A percentile compares a stretch with the other conserved stretches of the same genome.
Conservation (phyloP, 768 basidiomycete species). For the Termitomyces sp. region DNA sequence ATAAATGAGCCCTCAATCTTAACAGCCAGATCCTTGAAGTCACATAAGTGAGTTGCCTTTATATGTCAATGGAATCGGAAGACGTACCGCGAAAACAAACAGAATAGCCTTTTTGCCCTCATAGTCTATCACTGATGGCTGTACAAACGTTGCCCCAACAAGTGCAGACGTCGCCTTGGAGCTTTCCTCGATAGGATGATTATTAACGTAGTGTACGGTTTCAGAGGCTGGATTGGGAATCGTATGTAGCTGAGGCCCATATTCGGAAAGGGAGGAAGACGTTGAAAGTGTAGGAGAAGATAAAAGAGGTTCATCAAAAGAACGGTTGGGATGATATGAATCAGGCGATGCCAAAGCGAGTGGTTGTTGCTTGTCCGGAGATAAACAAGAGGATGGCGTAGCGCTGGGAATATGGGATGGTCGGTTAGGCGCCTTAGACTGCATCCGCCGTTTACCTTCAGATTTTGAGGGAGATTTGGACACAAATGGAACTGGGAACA, state of each 20-base stretch:
- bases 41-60: not conserved
- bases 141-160: conserved; percentile 60
- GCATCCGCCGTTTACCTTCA: conserved; percentile 5
- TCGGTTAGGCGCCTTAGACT: conserved; percentile 11
- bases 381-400: conserved; percentile 7
- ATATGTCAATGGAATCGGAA: not conserved
- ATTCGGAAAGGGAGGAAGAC: conserved; percentile 5
- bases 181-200: conserved; percentile 42
- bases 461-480: conserved; percentile 1
- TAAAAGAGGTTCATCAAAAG: not conserved
- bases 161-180: conserved; percentile 51
- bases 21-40: conserved; percentile 65
- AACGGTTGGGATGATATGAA: conserved; percentile 1
- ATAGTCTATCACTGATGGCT: conserved; percentile 52
- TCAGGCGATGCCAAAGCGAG: conserved; percentile 12
- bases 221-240: conserved; percentile 18
- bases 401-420: conserved; percentile 9
- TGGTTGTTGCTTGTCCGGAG: conserved; percentile 3
- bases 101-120: conserved; percentile 53
- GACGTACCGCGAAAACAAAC: conserved; percentile 63
- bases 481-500: conserved; percentile 54
- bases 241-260: conserved; percentile 9
- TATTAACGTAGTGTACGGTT: conserved; percentile 39
- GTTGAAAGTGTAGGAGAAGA: conserved; percentile 10
- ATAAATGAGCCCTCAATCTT: conserved; percentile 65